Evolutionary conservation across 495 filamentous ascomycete genomes (phyloP), one percentile per base, ranked within the genome.

Genomic region (Neurospora discreta): DNA sequence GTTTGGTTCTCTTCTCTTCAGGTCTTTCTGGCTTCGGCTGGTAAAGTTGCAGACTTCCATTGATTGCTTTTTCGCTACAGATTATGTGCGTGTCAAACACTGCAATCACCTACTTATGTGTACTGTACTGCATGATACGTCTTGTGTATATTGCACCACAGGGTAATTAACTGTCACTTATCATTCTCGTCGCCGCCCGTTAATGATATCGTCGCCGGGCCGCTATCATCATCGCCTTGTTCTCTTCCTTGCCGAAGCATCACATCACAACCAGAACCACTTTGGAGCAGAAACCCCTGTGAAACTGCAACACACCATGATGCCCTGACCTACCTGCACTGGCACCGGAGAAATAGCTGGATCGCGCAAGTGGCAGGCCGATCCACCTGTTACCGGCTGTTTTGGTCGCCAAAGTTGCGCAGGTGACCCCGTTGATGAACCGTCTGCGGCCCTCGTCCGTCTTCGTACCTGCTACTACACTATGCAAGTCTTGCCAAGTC

Each of bases 271-370:
- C 52, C 26, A 52, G 10, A 23, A 46, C 43, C n/a, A n/a, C n/a
- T n/a, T 26, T 52, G 44, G 20, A 16, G 23, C 11, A 16, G 18
- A 65, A 65, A 26, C 52, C 26, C 52, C 26, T 65, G 26, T 65
- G 15, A 36, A 18, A 65, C 20, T 58, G 46, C 1, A 58, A 58
- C 46, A 58, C 46, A 58, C 23, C 46, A 58, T 23, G 18, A n/a
- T 9, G 42, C 42, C 42, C 44, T 52, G 44, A 52, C 44, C 46
- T 58, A 74, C 16, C 69, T 76, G 74, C 77, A 68, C 74, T 71
- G 73, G 74, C 73, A 79, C 77, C 73, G 71, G 73, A 40, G 68
- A 39, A 73, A 74, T 76, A 75, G 76, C 74, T 79, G 68, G 44
- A 77, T 73, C 42, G 65, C 73, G 76, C 70, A 77, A 73, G 60